Percentiles rank a stretch among this genome's conserved stretches.
Evolutionary conservation across 805 yeast species (phyloP).

Genomic region (Maudiozyma turicensis): DNA sequence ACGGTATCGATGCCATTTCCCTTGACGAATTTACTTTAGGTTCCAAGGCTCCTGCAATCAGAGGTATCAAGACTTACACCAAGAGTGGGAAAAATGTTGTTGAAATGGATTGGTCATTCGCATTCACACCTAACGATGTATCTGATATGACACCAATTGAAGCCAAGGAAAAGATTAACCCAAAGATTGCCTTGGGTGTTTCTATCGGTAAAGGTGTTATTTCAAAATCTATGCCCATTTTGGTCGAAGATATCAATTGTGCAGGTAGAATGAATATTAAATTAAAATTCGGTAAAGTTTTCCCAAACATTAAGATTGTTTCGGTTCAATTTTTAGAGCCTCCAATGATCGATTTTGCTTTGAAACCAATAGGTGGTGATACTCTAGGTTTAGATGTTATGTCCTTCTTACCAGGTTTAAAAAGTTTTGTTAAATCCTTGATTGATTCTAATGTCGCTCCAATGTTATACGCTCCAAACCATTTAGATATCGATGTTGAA

Average conservation of each 20-base stretch:
- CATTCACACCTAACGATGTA: conserved; percentile 72
- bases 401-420: conserved; percentile 75
- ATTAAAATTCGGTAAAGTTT: conserved; percentile 48
- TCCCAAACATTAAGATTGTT: conserved; percentile 72
- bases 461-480: conserved; percentile 75
- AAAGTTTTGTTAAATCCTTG: conserved; percentile 58
- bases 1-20: conserved; percentile 65
- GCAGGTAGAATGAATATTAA: conserved; percentile 61
- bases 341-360: conserved; percentile 66
- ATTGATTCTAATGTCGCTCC: conserved; percentile 67
- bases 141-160: conserved; percentile 77
- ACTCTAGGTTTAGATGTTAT: conserved; percentile 78
- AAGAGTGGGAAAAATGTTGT: conserved; percentile 55
- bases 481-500: conserved; percentile 64
- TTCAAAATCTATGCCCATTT: conserved; percentile 64
- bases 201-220: conserved; percentile 74
- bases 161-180: conserved; percentile 59
- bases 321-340: conserved; percentile 68
- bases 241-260: conserved; percentile 73
- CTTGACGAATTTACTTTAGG: conserved; percentile 75
- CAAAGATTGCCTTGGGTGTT: conserved; percentile 73
- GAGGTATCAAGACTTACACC: conserved; percentile 63
- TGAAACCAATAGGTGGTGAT: conserved; percentile 85
- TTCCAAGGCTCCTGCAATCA: conserved; percentile 67
- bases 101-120: conserved; percentile 80